These are phyloP conservation scores for Porcisia deanei DNA, from an alignment of 208 protist genomes.

Conservation along the genomic window DNA sequence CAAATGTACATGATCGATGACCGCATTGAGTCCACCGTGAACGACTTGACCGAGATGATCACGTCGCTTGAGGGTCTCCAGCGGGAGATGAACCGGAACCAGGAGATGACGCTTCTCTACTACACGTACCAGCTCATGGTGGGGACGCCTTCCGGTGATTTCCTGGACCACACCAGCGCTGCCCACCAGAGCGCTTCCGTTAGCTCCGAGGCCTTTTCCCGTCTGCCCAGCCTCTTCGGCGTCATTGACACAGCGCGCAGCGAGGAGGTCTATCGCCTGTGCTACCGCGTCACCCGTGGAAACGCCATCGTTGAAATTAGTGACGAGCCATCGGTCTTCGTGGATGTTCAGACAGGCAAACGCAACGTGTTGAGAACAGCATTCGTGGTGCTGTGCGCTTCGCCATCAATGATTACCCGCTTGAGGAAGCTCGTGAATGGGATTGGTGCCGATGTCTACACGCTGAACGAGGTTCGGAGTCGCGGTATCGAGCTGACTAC, in stretches of 20 bases:
- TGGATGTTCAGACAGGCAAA: constrained; percentile 83
- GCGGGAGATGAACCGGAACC: constrained; percentile 55
- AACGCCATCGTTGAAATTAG: constrained; percentile 94
- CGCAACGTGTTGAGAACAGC: constrained; percentile 91
- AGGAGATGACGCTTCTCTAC: constrained; percentile 92
- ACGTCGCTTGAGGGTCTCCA: constrained; percentile 44
- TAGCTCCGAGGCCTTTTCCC: constrained; percentile 26
- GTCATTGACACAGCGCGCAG: constrained; percentile 91
- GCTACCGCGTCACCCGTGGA: constrained; percentile 96
- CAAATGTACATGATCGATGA: constrained; percentile 90
- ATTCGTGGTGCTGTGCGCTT: constrained; percentile 97
- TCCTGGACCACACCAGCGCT: constrained; percentile 43
- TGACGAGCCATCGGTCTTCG: constrained; percentile 85
- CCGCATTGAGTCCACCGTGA: constrained; percentile 38
- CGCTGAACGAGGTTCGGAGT: constrained; percentile 20
- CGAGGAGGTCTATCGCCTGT: constrained; percentile 90
- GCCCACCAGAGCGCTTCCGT: constrained; percentile 26
- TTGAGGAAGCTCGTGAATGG: constrained; percentile 96
- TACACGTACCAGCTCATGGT: constrained; percentile 79
- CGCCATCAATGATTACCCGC: constrained; percentile 81
- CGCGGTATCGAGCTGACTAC: constrained; percentile 14
- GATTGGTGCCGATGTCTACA: constrained; percentile 94
- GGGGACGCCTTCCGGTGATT: constrained; percentile 62
- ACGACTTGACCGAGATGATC: constrained; percentile 41
- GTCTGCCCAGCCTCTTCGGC: constrained; percentile 94